Base-by-base conservation (phyloP, 768 basidiomycete genomes). In the Trametes cingulata region DNA sequence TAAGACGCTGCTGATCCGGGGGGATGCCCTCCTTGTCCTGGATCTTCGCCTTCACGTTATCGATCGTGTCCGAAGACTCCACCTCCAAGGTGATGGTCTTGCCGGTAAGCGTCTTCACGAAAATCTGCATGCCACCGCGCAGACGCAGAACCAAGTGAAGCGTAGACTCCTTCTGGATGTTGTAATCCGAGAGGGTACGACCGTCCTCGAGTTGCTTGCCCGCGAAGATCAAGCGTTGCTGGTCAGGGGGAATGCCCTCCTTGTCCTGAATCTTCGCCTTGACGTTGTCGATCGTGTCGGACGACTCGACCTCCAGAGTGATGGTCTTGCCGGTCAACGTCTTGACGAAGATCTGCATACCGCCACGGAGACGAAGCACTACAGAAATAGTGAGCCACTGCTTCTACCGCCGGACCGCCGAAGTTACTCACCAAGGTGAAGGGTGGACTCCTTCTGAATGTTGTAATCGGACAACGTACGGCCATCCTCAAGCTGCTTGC, bases 191-290 rank as follows among this genome's bases (percentile, higher is more conserved):
- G 4, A 95, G 81, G 0, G 94, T 97, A 48, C 95, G 89, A 3
- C 95, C 95, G 57, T 97, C 95, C 72, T 96, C 95, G 12, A 95
- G 77, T 69, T 96, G 94, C 79, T 96, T 96, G 46, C 94, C 95
- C 45, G 94, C 94, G 65, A 95, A 96, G 72, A 91, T 93, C 46
- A 95, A 77, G 43, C 93, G 89, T 68, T 95, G 94, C 69, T 95
- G 92, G 65, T 94, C 89, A 2, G 90, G 87, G 37, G 89, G 89
- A 29, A 91, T 91, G 0, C 90, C 90, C 62, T 90, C 90, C 74
- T 89, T 90, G 69, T 91, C 89, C 65, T 90, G 88, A 19, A 91
- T 90, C 78, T 89, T 88, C 2, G 86, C 81, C 73, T 88, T 88
- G 22, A 95, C 92, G 65, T 94, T 93, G 71, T 95, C 93, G 68